phyloP scores from a whole-genome alignment of 495 filamentous ascomycete genomes.

The Xanthoparmelia taractica region DNA sequence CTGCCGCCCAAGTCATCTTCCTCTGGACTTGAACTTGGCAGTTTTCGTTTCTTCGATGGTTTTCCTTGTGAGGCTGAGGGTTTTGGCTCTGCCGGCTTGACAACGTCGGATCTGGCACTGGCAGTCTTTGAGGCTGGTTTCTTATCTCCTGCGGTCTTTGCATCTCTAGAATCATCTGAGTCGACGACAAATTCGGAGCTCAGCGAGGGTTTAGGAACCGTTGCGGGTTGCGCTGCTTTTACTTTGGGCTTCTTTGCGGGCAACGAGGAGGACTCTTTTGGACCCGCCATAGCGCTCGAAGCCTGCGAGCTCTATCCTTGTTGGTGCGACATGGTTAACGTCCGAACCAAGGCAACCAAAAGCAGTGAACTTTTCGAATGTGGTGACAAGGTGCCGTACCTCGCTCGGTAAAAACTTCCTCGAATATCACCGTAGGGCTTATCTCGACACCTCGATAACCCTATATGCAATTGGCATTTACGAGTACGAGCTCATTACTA shows the following conservation, averaged over 20 bases:
- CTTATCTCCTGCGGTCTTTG: background rate
- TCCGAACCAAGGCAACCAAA: background rate
- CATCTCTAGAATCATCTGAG: constrained; percentile 10
- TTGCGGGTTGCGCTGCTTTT: background rate
- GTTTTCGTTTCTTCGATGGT: constrained; percentile 8
- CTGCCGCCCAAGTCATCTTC: background rate
- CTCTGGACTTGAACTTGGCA: background rate
- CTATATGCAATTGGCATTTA: too few relatives aligned
- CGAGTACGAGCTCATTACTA: too few relatives aligned
- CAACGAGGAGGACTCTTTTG: background rate
- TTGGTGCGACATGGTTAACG: background rate
- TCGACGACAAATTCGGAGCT: constrained; percentile 14
- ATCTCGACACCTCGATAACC: constrained; percentile 12
- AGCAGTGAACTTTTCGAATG: background rate
- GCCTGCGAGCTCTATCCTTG: background rate
- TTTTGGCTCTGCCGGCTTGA: background rate
- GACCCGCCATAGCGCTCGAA: background rate
- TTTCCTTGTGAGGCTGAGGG: background rate
- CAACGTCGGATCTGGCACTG: background rate
- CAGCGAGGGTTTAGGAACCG: background rate
- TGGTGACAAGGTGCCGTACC: too few relatives aligned
- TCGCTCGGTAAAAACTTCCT: background rate
- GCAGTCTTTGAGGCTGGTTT: background rate
- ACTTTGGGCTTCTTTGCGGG: background rate
- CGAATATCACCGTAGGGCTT: constrained; percentile 3